A percentile compares a stretch with the other conserved stretches of the same genome.
Conservation (phyloP, 306 rosid species). For the Dryas alaskensis region DNA sequence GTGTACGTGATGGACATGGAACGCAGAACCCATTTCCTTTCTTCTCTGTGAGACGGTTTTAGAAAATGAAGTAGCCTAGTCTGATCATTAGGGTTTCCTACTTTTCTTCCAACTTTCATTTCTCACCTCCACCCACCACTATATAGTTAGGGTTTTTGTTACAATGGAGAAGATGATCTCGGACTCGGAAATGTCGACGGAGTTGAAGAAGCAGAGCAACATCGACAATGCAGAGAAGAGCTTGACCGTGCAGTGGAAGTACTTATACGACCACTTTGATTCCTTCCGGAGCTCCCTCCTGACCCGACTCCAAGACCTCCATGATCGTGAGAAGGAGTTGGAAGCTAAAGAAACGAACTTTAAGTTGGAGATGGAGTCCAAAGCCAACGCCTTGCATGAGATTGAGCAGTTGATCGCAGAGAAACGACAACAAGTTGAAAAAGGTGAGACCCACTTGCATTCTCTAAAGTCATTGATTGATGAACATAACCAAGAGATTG, state of each 20-base stretch:
- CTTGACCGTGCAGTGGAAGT: not conserved
- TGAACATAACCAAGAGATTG: conserved; percentile 28
- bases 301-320: not conserved
- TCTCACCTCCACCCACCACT: not conserved
- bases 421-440: not conserved
- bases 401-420: conserved; percentile 15
- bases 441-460: too few species aligned
- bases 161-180: not conserved
- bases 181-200: not conserved
- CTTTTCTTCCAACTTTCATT: not conserved
- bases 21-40: not conserved
- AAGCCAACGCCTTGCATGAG: conserved; percentile 9
- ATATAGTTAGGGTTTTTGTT: too few species aligned
- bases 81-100: not conserved
- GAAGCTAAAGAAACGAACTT: not conserved
- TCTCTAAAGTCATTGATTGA: too few species aligned
- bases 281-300: not conserved
- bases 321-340: not conserved
- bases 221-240: not conserved
- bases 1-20: too few species aligned
- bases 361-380: too few species aligned
- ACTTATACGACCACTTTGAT: not conserved
- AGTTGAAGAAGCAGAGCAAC: not conserved
- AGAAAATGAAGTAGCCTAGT: not conserved
- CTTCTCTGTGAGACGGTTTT: not conserved